Evolutionary conservation across 2,329 filamentous ascomycete genomes (phyloP), one percentile per base, ranked within the genome.

Genomic region (Tolypocladium guangdongense): DNA sequence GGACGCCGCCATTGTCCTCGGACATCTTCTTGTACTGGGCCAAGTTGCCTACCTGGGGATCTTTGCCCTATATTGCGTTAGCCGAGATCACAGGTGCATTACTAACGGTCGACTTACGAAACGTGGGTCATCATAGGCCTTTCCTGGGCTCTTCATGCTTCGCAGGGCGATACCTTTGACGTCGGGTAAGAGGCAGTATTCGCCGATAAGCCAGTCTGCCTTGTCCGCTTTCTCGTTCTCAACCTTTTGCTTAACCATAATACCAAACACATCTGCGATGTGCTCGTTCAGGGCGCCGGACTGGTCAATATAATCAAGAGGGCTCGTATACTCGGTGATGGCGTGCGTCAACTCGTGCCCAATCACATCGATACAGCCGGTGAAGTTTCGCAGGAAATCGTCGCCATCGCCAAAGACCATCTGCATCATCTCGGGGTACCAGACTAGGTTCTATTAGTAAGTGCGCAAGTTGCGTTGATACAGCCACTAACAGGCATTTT

Each of bases 351-450:
- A 65, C 58, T 82, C 79, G 57, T 81, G 78, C 3, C 75, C 78
- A 53, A 82, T 80, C 51, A 82, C 77, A 57, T 82, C 79, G 33
- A 80, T 66, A 53, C 70, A 74, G 32, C 71, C 70, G 2, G 75
- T 75, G 62, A 81, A 80, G 63, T 76, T 72, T 59, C 71, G 71
- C 51, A 81, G 66, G 48, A 78, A 76, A 36, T 73, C 69, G 55
- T 74, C 72, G 7, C 78, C 78, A 51, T 81, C 78, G 3, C 78
- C 79, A 58, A 78, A 82, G 5, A 80, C 76, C 73, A 81, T 78
- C 59, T 80, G 76, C 38, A 68, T 61, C 48, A 64, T 67, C 55
- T 71, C 65, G 2, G 74, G 68, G 53, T 79, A 73, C 77, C 78
- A 81, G 61, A 77, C 71, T 74, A 59, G 57, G 45, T 27, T 2